Conservation (phyloP, 495 filamentous ascomycete species). For the Neurospora sp. region DNA sequence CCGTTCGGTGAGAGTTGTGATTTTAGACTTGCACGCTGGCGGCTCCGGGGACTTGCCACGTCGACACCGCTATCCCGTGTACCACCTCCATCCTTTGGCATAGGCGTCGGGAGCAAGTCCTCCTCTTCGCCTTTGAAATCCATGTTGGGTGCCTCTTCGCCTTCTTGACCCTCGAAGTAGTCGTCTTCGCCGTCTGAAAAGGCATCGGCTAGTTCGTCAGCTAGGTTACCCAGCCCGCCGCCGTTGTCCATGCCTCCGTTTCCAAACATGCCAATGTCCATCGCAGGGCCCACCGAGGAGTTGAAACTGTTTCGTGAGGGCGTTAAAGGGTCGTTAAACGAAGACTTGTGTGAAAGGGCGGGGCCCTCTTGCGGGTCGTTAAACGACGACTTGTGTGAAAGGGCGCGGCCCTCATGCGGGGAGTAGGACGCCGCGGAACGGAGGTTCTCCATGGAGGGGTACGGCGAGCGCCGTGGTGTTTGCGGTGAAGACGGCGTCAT, state of each 20-base stretch:
- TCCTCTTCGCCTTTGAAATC: slow-evolving; percentile 14
- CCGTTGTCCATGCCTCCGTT: slow-evolving; percentile 25
- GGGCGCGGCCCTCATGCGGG: slow-evolving; percentile 30
- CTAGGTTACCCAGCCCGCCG: slow-evolving; percentile 70
- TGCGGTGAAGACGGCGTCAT: slow-evolving; percentile 42
- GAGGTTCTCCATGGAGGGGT: slow-evolving; percentile 52
- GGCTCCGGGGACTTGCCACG: slow-evolving; percentile 25
- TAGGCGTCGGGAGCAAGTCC: neutral
- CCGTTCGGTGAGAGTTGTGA: slow-evolving; percentile 24
- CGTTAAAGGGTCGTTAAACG: slow-evolving; percentile 46
- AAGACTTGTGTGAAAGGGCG: slow-evolving; percentile 43
- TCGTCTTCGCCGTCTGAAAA: slow-evolving; percentile 47
- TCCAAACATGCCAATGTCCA: slow-evolving; percentile 40
- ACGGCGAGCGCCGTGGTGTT: slow-evolving; percentile 55
- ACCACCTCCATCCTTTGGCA: slow-evolving; percentile 10
- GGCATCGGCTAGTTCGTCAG: slow-evolving; percentile 63
- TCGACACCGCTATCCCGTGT: slow-evolving; percentile 37
- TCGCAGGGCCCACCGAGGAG: slow-evolving; percentile 26
- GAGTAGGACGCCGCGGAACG: slow-evolving; percentile 34
- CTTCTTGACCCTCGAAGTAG: slow-evolving; percentile 44
- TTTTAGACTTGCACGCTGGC: slow-evolving; percentile 22
- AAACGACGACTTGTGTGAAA: slow-evolving; percentile 43
- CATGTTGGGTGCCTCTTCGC: slow-evolving; percentile 22
- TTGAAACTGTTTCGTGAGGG: slow-evolving; percentile 45
- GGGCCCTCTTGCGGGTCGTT: slow-evolving; percentile 23